Evolutionary conservation across 306 rosid species (phyloP).

Genomic region (Inga oerstediana): DNA sequence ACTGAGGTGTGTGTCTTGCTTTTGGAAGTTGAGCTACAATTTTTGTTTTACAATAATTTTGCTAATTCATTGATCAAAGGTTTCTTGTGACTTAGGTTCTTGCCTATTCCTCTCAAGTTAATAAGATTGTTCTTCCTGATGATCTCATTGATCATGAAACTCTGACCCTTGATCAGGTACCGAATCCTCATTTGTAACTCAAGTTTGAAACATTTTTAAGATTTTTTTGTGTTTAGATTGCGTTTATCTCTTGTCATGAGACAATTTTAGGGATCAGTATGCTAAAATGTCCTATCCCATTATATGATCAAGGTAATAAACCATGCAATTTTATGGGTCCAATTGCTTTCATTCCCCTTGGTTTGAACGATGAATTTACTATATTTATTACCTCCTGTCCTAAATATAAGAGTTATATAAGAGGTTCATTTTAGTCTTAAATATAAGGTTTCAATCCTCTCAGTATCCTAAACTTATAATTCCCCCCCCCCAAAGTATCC

Average conservation of each 20-base stretch:
- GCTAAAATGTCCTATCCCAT: background rate
- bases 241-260: background rate
- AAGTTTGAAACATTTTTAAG: background rate
- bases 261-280: background rate
- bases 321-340: background rate
- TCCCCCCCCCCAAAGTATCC: too few relatives aligned
- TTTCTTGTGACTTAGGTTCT: conserved; percentile 58
- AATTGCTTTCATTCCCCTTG: too few relatives aligned
- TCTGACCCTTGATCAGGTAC: conserved; percentile 60
- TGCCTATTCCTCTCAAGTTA: conserved; percentile 94
- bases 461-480: too few relatives aligned
- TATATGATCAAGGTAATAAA: background rate
- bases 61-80: conserved; percentile 20
- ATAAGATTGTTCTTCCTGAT: conserved; percentile 69
- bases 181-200: conserved; percentile 3
- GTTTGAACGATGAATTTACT: too few relatives aligned
- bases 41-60: too few relatives aligned
- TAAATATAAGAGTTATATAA: too few relatives aligned
- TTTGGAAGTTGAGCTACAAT: background rate
- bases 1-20: conserved; percentile 70
- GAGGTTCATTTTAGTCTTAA: too few relatives aligned
- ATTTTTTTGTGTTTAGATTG: too few relatives aligned
- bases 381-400: too few relatives aligned
- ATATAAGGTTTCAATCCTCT: too few relatives aligned
- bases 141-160: conserved; percentile 59